phyloP scores from a whole-genome alignment of 148 eudicot species.

The Amaranthus cruentus region DNA sequence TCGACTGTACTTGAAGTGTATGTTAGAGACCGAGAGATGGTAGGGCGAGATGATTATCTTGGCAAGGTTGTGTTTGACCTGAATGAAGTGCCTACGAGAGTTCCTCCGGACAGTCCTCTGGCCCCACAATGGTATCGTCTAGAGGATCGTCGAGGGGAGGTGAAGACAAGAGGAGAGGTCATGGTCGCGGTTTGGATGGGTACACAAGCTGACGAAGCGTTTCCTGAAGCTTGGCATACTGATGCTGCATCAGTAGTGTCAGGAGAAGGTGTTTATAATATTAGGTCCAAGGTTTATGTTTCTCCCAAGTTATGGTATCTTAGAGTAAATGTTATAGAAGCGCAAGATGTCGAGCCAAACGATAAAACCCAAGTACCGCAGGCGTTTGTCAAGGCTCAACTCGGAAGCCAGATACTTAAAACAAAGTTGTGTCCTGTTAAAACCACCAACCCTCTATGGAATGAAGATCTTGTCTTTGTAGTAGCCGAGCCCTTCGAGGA shows the following conservation, averaged over 20 bases:
- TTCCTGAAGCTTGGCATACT: constrained; percentile 49
- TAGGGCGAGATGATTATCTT: constrained; percentile 39
- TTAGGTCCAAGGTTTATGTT: constrained; percentile 42
- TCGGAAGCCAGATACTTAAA: constrained; percentile 33
- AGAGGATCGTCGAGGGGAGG: constrained; percentile 40
- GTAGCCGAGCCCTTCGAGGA: constrained; percentile 46
- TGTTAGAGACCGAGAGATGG: constrained; percentile 39
- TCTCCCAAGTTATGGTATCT: constrained; percentile 45
- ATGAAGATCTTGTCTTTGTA: constrained; percentile 42
- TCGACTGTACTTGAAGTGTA: constrained; percentile 38
- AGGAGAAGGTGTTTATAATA: constrained; percentile 36
- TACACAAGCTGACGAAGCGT: constrained; percentile 48
- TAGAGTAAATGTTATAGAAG: constrained; percentile 40
- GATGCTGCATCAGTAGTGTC: constrained; percentile 38
- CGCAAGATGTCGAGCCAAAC: constrained; percentile 39
- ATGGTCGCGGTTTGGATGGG: constrained; percentile 54
- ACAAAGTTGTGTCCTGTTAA: constrained; percentile 29
- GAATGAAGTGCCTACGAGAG: constrained; percentile 40
- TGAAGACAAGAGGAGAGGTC: constrained; percentile 34
- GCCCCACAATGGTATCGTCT: constrained; percentile 46
- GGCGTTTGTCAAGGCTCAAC: constrained; percentile 33
- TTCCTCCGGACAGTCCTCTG: constrained; percentile 47
- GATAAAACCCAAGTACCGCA: constrained; percentile 34
- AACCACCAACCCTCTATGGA: constrained; percentile 37
- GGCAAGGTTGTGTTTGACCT: constrained; percentile 41